phyloP scores from a whole-genome alignment of 1,284 basidiomycete genomes.

The Agaricales sp. region DNA sequence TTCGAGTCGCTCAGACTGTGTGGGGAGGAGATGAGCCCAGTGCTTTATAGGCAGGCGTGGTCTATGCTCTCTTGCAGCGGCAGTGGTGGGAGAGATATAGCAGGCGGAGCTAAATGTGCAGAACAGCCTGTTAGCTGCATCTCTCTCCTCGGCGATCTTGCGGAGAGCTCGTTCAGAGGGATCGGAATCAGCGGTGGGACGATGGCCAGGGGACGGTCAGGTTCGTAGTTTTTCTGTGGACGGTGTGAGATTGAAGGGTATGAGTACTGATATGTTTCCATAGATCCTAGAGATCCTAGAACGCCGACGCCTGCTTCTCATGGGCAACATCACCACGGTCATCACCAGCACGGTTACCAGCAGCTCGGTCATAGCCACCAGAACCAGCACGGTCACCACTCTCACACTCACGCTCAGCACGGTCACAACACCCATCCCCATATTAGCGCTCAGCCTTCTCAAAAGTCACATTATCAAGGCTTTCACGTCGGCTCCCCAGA shows the following conservation, averaged over 20 bases:
- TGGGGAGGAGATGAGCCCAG: constrained; percentile 40
- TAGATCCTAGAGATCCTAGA: background rate
- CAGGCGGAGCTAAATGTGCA: constrained; percentile 34
- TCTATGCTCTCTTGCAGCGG: constrained; percentile 51
- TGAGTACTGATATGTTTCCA: too few relatives aligned
- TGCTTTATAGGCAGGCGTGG: constrained; percentile 36
- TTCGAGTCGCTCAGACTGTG: background rate
- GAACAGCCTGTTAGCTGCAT: constrained; percentile 8
- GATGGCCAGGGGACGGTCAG: constrained; percentile 21
- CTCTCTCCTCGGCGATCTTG: constrained; percentile 30
- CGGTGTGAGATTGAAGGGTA: too few relatives aligned
- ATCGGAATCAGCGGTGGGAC: constrained; percentile 17
- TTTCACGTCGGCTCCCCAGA: constrained; percentile 41
- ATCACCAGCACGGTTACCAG: background rate
- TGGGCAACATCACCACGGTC: too few relatives aligned
- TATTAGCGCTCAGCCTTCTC: constrained; percentile 17
- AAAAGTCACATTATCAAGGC: background rate
- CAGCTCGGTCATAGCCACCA: background rate
- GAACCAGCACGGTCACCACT: background rate
- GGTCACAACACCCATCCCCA: constrained; percentile 39
- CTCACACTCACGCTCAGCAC: background rate
- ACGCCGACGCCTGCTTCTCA: background rate
- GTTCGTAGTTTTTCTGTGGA: constrained; percentile 1
- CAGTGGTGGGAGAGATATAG: constrained; percentile 39
- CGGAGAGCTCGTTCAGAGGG: constrained; percentile 20